Evolutionary conservation across 2,329 filamentous ascomycete species (phyloP).

Genomic region (Fusarium agapanthi): DNA sequence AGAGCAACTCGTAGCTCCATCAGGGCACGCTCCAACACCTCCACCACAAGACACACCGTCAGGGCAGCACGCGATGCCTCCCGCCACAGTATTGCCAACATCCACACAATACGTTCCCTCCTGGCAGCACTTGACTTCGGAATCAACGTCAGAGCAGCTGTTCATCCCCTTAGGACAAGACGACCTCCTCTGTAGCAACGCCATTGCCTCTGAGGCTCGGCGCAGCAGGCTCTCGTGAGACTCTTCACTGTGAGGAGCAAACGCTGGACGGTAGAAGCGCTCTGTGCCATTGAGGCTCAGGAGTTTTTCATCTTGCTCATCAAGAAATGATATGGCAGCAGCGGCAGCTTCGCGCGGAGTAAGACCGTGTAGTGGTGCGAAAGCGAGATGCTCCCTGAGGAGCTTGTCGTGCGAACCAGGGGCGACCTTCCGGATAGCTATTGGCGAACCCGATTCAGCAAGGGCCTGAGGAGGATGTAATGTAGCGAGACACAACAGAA

Average conservation of each 20-base stretch:
- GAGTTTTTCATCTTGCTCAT: slow-evolving; percentile 40
- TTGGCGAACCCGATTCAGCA: slow-evolving; percentile 55
- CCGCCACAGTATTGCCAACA: slow-evolving; percentile 69
- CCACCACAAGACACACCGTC: slow-evolving; percentile 70
- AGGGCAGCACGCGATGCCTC: slow-evolving; percentile 80
- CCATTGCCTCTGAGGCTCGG: slow-evolving; percentile 57
- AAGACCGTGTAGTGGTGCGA: slow-evolving; percentile 46
- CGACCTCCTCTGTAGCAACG: slow-evolving; percentile 62
- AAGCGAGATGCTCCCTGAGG: slow-evolving; percentile 71
- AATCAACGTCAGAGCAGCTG: slow-evolving; percentile 70
- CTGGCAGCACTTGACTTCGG: slow-evolving; percentile 77
- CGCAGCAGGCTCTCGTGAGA: slow-evolving; percentile 46
- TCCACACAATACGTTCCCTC: slow-evolving; percentile 71
- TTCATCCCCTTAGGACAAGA: slow-evolving; percentile 75
- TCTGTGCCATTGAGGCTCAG: slow-evolving; percentile 25
- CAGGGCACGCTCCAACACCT: slow-evolving; percentile 67
- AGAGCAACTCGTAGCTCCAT: slow-evolving; percentile 71
- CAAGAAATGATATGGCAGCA: slow-evolving; percentile 44
- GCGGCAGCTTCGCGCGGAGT: slow-evolving; percentile 43
- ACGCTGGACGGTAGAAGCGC: slow-evolving; percentile 57
- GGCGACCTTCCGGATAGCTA: slow-evolving; percentile 77
- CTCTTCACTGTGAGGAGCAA: slow-evolving; percentile 56
- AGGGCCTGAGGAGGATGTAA: slow-evolving; percentile 52
- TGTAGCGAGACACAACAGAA: slow-evolving; percentile 57
- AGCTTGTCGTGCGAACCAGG: slow-evolving; percentile 78